Evolutionary conservation across 345 rosid species (phyloP).

Genomic region (Eucalyptus camaldulensis): DNA sequence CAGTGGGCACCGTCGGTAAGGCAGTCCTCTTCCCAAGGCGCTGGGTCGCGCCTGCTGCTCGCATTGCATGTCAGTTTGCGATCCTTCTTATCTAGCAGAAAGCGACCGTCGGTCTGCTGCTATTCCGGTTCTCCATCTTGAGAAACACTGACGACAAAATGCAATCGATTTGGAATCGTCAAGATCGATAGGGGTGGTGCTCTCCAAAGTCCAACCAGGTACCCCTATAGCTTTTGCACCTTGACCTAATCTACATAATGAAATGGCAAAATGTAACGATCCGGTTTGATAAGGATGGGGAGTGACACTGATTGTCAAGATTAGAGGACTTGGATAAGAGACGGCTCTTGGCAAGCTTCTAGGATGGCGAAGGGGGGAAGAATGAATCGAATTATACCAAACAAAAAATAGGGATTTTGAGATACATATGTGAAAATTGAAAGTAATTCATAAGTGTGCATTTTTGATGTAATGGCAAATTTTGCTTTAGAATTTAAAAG

Average conservation of each 20-base stretch:
- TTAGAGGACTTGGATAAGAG: no score
- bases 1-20: not conserved
- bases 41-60: not conserved
- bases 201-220: not conserved
- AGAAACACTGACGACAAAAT: not conserved
- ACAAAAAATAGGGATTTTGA: rapidly evolving
- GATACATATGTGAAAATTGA: no score
- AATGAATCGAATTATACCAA: no score
- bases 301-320: no score
- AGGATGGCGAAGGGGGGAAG: rapidly evolving
- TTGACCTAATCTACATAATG: not conserved
- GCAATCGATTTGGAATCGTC: not conserved
- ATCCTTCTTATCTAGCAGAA: not conserved
- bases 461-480: no score
- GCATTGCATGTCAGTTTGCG: not conserved
- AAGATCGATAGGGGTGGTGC: not conserved
- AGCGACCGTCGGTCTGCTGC: not conserved
- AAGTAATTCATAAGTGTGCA: no score
- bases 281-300: rapidly evolving
- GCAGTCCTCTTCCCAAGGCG: not conserved
- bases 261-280: not conserved
- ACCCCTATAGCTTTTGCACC: not conserved
- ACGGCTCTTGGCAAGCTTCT: rapidly evolving
- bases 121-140: not conserved
- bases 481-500: no score